phyloP scores from a whole-genome alignment of 2,329 filamentous ascomycete species.

The Pochonia chlamydosporia region DNA sequence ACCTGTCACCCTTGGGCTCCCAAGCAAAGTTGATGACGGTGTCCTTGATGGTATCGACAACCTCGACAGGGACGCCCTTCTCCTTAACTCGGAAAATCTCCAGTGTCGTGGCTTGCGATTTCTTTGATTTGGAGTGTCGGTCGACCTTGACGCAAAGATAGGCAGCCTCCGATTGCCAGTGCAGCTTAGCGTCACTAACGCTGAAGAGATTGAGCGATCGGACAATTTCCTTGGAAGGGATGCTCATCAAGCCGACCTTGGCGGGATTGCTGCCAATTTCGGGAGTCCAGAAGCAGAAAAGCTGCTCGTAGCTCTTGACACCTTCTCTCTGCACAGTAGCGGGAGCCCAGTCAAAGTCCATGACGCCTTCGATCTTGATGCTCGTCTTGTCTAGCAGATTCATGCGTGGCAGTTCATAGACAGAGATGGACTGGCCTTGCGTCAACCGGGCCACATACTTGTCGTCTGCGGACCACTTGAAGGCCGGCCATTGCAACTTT shows the following conservation, averaged over 20 bases:
- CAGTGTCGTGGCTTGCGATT: constrained; percentile 91
- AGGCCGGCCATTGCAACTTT: constrained; percentile 96
- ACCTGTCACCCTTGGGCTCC: constrained; percentile 97
- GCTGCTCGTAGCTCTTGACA: constrained; percentile 87
- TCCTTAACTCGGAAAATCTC: constrained; percentile 97
- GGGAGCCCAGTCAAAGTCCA: constrained; percentile 98
- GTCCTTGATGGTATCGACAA: constrained; percentile 95
- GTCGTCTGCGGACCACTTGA: constrained; percentile 98
- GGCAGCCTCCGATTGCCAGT: constrained; percentile 93
- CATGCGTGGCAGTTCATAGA: constrained; percentile 88
- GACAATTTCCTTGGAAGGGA: constrained; percentile 90
- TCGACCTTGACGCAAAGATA: constrained; percentile 99
- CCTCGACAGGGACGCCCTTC: constrained; percentile 97
- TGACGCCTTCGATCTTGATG: constrained; percentile 92
- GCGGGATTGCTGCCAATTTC: constrained; percentile 97
- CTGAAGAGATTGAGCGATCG: constrained; percentile 96
- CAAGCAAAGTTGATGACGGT: constrained; percentile 99
- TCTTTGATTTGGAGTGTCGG: constrained; percentile 97
- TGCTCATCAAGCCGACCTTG: constrained; percentile 92
- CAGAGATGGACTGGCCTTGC: constrained; percentile 80
- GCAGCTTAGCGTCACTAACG: constrained; percentile 92
- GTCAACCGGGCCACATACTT: constrained; percentile 93
- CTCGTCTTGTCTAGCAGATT: constrained; percentile 83
- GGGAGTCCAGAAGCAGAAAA: constrained; percentile 98
- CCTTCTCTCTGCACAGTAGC: constrained; percentile 75